These are phyloP conservation scores for Globisporangium paroecandrum DNA, from an alignment of 352 stramenopile genomes.

Conservation along the genomic window DNA sequence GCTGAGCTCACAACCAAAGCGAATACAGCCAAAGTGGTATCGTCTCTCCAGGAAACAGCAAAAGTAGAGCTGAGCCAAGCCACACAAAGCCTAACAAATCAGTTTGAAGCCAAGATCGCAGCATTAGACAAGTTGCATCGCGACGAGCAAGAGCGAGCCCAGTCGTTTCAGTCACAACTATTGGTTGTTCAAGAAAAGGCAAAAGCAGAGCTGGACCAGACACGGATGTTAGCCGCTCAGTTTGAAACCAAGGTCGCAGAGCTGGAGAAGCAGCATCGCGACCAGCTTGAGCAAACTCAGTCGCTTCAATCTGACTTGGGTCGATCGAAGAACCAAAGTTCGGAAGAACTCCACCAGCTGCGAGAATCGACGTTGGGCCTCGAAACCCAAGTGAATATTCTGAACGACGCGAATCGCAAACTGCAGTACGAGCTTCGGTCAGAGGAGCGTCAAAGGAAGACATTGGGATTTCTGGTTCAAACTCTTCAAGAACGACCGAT, in stretches of 20 bases:
- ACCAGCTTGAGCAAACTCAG: neutral
- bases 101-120: conserved; percentile 18
- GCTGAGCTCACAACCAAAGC: neutral
- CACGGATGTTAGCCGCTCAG: neutral
- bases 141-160: neutral
- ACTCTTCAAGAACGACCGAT: conserved; percentile 40
- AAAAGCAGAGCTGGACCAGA: neutral
- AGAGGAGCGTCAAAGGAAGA: conserved; percentile 21
- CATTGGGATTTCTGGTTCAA: conserved; percentile 28
- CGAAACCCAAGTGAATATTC: conserved; percentile 12
- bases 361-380: conserved; percentile 6
- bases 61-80: neutral
- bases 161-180: neutral
- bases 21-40: neutral
- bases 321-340: conserved; percentile 18
- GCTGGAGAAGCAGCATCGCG: conserved; percentile 3
- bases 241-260: conserved; percentile 17
- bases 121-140: conserved; percentile 3
- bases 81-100: neutral
- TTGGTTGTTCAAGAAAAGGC: neutral
- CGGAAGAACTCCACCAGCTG: conserved; percentile 11
- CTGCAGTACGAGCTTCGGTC: conserved; percentile 15
- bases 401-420: conserved; percentile 14
- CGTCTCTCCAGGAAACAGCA: neutral
- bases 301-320: conserved; percentile 11